These are phyloP conservation scores for Bryoglossum gracile DNA, from an alignment of 495 filamentous ascomycete genomes.

Conservation along the genomic window DNA sequence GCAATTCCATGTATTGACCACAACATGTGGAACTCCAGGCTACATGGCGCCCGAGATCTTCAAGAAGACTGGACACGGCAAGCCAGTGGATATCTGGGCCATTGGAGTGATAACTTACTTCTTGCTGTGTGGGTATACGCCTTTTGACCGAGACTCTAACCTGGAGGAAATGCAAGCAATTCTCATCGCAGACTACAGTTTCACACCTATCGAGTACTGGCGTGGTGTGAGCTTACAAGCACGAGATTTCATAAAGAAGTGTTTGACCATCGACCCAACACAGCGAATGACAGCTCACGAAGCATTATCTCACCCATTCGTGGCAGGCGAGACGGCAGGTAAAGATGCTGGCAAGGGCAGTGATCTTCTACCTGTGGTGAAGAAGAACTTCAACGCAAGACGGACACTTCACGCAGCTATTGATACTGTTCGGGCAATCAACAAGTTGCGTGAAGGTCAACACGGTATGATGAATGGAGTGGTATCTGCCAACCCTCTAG, in stretches of 20 bases:
- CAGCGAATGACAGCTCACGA: constrained; percentile 91
- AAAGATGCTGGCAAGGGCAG: constrained; percentile 42
- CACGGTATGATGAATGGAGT: constrained; percentile 32
- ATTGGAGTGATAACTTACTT: constrained; percentile 95
- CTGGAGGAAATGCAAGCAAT: constrained; percentile 99
- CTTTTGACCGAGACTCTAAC: constrained; percentile 95
- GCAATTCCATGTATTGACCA: constrained; percentile 95
- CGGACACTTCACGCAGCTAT: constrained; percentile 93
- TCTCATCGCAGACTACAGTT: constrained; percentile 89
- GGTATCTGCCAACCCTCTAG: constrained; percentile 14
- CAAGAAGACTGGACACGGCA: constrained; percentile 80
- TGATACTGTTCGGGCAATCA: constrained; percentile 96
- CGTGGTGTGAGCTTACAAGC: constrained; percentile 78
- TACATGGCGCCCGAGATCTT: constrained; percentile 97
- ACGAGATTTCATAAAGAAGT: constrained; percentile 81
- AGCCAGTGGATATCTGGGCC: constrained; percentile 92
- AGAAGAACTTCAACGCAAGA: constrained; percentile 98
- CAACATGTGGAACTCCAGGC: constrained; percentile 93
- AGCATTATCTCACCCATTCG: constrained; percentile 83
- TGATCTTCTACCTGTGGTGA: constrained; percentile 85
- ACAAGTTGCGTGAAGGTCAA: constrained; percentile 85
- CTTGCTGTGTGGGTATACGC: constrained; percentile 94
- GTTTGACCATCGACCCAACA: constrained; percentile 80
- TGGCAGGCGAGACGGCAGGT: constrained; percentile 47
- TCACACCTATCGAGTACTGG: constrained; percentile 96